Percentiles rank a stretch among this genome's conserved stretches.
phyloP scores from a whole-genome alignment of 2,329 filamentous ascomycete species.

The Intubia oerlemansii region DNA sequence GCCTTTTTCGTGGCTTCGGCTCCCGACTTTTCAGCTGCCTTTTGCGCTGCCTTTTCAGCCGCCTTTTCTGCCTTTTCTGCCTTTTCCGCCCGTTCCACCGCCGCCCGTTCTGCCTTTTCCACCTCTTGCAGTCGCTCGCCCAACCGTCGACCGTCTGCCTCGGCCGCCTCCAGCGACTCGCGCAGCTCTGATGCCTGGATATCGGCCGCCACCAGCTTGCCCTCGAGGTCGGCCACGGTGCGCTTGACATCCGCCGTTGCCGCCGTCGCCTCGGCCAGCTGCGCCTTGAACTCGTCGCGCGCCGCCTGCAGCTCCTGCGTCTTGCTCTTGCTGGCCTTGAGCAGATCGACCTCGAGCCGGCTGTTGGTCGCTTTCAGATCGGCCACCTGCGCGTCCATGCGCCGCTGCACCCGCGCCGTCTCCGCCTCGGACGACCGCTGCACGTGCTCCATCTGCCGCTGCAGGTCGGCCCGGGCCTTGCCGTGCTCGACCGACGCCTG shows the following conservation, averaged over 20 bases:
- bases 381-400: conserved; percentile 38
- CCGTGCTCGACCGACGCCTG: conserved; percentile 10
- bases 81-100: too few relatives aligned
- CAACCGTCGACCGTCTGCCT: conserved; percentile 11
- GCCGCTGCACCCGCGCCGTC: conserved; percentile 22
- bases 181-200: conserved; percentile 6
- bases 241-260: conserved; percentile 7
- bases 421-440: conserved; percentile 27
- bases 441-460: conserved; percentile 15
- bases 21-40: conserved; percentile 12
- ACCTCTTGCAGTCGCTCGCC: conserved; percentile 12
- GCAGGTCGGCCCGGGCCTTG: conserved; percentile 4
- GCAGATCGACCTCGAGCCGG: conserved; percentile 38
- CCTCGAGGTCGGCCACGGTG: conserved; percentile 12
- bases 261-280: conserved; percentile 12
- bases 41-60: conserved; percentile 8
- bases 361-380: conserved; percentile 39
- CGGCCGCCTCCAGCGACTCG: conserved; percentile 11
- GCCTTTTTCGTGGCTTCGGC: conserved; percentile 7
- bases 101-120: too few relatives aligned
- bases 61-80: conserved; percentile 2
- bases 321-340: conserved; percentile 38
- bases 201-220: conserved; percentile 10
- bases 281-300: conserved; percentile 25
- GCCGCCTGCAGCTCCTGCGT: conserved; percentile 35